phyloP scores from a whole-genome alignment of 1,284 basidiomycete genomes.

The Papiliotrema flavescens region DNA sequence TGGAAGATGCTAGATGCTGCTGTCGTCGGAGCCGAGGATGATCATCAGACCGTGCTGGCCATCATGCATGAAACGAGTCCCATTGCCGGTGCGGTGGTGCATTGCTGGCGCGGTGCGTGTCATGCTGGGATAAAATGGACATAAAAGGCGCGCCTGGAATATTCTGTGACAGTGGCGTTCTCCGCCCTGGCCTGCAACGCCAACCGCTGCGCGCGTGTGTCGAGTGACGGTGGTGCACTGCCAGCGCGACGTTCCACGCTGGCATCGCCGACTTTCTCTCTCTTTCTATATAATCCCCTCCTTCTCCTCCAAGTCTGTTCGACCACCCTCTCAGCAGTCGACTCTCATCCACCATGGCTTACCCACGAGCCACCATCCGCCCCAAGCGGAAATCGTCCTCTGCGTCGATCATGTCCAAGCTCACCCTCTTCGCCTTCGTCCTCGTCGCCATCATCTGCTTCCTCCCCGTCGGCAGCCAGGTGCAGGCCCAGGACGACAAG shows the following conservation, averaged over 20 bases:
- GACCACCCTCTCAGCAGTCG: slow-evolving; percentile 2
- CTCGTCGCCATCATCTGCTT: slow-evolving; percentile 49
- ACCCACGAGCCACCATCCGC: slow-evolving; percentile 22
- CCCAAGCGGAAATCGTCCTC: slow-evolving; percentile 21
- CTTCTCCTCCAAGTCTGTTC: slow-evolving; percentile 9
- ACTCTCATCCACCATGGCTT: slow-evolving; percentile 24
- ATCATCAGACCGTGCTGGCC: too few relatives aligned
- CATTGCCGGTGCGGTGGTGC: not conserved
- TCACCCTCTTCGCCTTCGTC: slow-evolving; percentile 45
- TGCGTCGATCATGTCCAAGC: slow-evolving; percentile 34
- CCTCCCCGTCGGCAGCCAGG: slow-evolving; percentile 36
- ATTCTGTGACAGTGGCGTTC: too few relatives aligned
- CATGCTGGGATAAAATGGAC: slow-evolving; percentile 13
- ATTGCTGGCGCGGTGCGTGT: not conserved
- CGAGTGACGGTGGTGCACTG: too few relatives aligned
- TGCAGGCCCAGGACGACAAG: slow-evolving; percentile 43
- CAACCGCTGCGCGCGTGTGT: too few relatives aligned
- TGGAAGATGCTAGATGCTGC: not conserved
- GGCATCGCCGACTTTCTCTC: not conserved
- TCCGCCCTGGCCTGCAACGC: too few relatives aligned
- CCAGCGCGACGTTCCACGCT: not conserved
- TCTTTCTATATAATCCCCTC: slow-evolving; percentile 2
- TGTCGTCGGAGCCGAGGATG: too few relatives aligned
- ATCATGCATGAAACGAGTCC: too few relatives aligned
- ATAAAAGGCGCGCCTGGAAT: slow-evolving; percentile 17